phyloP scores from a whole-genome alignment of 495 filamentous ascomycete species.

The Penicillium crystallinum region DNA sequence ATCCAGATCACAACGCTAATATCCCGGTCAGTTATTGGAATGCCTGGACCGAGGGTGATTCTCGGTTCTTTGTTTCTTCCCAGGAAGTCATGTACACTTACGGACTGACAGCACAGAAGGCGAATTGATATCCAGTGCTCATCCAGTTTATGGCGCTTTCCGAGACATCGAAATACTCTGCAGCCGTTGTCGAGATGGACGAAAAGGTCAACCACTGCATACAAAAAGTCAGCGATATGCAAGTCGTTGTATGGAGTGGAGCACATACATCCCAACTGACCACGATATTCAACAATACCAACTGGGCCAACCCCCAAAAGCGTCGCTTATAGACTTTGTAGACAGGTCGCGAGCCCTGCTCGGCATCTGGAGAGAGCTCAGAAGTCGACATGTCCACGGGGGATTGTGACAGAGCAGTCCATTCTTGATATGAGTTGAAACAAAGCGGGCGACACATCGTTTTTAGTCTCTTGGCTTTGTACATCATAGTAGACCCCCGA shows the following conservation, averaged over 20 bases:
- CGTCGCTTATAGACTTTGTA: conserved; percentile 85
- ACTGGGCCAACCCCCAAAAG: conserved; percentile 80
- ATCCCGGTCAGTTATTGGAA: not conserved
- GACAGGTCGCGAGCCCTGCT: conserved; percentile 19
- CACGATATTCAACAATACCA: conserved; percentile 86
- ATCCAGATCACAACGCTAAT: conserved; percentile 63
- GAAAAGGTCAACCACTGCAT: conserved; percentile 88
- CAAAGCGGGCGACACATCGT: not conserved
- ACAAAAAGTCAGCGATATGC: not conserved
- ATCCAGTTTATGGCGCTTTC: conserved; percentile 89
- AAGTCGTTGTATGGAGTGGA: not conserved
- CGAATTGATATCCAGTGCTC: conserved; percentile 78
- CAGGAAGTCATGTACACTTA: conserved; percentile 29
- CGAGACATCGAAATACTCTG: conserved; percentile 68
- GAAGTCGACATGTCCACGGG: conserved; percentile 2
- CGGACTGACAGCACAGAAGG: conserved; percentile 71
- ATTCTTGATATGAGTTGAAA: not conserved
- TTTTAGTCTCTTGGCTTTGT: not conserved
- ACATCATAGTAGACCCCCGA: not conserved
- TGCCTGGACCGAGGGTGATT: not conserved
- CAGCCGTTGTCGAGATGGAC: conserved; percentile 70
- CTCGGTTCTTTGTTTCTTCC: not conserved
- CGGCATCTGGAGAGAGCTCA: not conserved
- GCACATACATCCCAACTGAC: conserved; percentile 88
- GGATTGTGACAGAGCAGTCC: not conserved